These are phyloP conservation scores for Phytophthora niederhauseri DNA, from an alignment of 352 stramenopile genomes.

Conservation along the genomic window DNA sequence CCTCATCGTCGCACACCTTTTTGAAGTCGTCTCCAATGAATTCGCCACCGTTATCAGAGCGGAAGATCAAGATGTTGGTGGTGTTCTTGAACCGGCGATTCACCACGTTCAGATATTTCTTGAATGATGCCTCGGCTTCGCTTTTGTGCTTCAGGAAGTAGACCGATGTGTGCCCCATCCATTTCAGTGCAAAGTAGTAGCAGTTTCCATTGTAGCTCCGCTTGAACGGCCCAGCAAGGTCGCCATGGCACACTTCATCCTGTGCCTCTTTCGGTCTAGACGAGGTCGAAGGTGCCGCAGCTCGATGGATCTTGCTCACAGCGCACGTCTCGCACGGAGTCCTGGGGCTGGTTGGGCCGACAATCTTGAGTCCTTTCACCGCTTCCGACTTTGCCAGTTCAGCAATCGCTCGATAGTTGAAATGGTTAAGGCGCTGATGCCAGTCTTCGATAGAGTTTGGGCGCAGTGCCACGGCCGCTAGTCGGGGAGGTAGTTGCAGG, in stretches of 20 bases:
- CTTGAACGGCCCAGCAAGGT: background rate
- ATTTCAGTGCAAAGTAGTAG: slow-evolving; percentile 12
- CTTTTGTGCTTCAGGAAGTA: slow-evolving; percentile 18
- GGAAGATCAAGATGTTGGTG: slow-evolving; percentile 4
- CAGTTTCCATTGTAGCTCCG: slow-evolving; percentile 15
- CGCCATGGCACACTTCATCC: slow-evolving; percentile 10
- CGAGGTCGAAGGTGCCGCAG: background rate
- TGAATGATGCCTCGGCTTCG: background rate
- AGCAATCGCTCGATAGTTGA: slow-evolving; percentile 3
- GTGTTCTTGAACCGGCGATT: slow-evolving; percentile 13
- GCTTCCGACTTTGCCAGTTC: background rate
- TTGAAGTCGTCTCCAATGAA: too few species aligned
- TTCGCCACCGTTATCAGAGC: too few species aligned
- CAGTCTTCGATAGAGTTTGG: slow-evolving; percentile 15
- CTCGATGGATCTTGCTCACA: background rate
- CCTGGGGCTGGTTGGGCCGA: background rate
- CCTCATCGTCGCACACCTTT: too few species aligned
- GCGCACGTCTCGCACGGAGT: background rate
- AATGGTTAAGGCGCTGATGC: slow-evolving; percentile 6
- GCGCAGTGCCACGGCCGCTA: background rate
- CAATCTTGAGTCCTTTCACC: background rate
- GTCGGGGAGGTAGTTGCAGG: background rate
- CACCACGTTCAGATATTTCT: slow-evolving; percentile 2
- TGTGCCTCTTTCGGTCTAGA: background rate
- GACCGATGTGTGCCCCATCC: slow-evolving; percentile 9